Evolutionary conservation across 306 rosid genomes (phyloP).

Genomic region (Lathyrus tuberosus): DNA sequence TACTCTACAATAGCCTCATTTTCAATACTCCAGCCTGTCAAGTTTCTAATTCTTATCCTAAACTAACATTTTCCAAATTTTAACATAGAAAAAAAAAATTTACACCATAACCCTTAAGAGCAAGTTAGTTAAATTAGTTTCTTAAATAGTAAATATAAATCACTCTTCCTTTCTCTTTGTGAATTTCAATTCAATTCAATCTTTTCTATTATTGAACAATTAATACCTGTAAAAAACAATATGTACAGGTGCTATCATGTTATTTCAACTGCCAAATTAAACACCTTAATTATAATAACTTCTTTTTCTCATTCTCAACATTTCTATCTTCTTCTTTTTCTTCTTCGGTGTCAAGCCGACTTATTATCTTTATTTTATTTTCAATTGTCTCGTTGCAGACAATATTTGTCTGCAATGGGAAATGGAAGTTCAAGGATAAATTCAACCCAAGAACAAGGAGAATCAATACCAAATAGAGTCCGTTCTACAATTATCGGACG

Average conservation of each 20-base stretch:
- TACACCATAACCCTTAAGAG: background rate
- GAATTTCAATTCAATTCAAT: background rate
- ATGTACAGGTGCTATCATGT: constrained; percentile 22
- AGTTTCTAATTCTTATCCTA: background rate
- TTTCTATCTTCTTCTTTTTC: background rate
- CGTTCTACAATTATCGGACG: constrained; percentile 39
- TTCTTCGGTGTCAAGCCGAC: background rate
- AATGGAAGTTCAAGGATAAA: constrained; percentile 54
- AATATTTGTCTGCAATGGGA: constrained; percentile 55
- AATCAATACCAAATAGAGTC: constrained; percentile 39
- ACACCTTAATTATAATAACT: constrained; percentile 20
- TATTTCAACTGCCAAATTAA: constrained; percentile 30
- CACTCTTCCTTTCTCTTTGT: background rate
- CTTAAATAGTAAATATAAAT: constrained; percentile 19
- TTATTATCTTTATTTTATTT: background rate
- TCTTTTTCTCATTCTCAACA: background rate
- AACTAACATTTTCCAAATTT: constrained; percentile 33
- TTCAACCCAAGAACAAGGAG: constrained; percentile 35
- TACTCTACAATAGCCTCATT: background rate
- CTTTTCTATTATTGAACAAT: constrained; percentile 41
- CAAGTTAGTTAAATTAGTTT: constrained; percentile 2
- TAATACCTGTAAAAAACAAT: constrained; percentile 31
- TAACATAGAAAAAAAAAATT: constrained; percentile 18
- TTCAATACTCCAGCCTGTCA: constrained; percentile 17
- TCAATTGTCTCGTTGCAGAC: background rate